phyloP scores from a whole-genome alignment of 2,329 filamentous ascomycete species.

The Microsporum ferrugineum region DNA sequence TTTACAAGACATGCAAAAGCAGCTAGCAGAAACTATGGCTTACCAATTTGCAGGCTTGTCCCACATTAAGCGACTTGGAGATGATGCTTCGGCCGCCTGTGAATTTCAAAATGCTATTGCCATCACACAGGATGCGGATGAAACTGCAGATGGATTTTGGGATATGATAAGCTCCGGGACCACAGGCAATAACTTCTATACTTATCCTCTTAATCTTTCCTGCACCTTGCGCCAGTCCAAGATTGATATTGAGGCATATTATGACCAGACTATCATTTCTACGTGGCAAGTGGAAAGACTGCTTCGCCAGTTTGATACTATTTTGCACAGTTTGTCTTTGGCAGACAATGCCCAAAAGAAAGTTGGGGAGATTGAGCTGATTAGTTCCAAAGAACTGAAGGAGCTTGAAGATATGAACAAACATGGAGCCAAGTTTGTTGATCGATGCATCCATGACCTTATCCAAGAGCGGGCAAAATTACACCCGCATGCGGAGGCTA shows the following conservation, averaged over 20 bases:
- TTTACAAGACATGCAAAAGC: slow-evolving; percentile 43
- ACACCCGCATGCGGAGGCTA: slow-evolving; percentile 15
- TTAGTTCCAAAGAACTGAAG: slow-evolving; percentile 6
- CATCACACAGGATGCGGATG: slow-evolving; percentile 20
- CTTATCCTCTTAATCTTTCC: slow-evolving; percentile 13
- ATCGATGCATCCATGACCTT: slow-evolving; percentile 17
- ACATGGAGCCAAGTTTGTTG: slow-evolving; percentile 13
- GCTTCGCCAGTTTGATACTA: slow-evolving; percentile 13
- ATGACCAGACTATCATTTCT: slow-evolving; percentile 12
- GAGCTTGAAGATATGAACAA: slow-evolving; percentile 7
- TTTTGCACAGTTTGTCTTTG: slow-evolving; percentile 10
- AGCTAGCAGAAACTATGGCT: slow-evolving; percentile 43
- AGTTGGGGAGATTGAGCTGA: slow-evolving; percentile 10
- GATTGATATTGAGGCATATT: slow-evolving; percentile 13
- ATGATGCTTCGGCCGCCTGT: slow-evolving; percentile 30
- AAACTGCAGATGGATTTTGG: slow-evolving; percentile 13
- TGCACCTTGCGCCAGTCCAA: slow-evolving; percentile 10
- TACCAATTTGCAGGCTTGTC: slow-evolving; percentile 47
- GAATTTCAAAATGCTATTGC: slow-evolving; percentile 32
- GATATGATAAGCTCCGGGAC: slow-evolving; percentile 9
- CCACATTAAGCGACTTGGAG: slow-evolving; percentile 40
- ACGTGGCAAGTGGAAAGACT: slow-evolving; percentile 14
- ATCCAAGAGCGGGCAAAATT: slow-evolving; percentile 11
- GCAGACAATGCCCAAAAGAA: slow-evolving; percentile 5
- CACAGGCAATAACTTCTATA: slow-evolving; percentile 11